Evolutionary conservation across 345 rosid genomes (phyloP), one percentile per base, ranked within the genome.

Genomic region (Hibiscus mutabilis): DNA sequence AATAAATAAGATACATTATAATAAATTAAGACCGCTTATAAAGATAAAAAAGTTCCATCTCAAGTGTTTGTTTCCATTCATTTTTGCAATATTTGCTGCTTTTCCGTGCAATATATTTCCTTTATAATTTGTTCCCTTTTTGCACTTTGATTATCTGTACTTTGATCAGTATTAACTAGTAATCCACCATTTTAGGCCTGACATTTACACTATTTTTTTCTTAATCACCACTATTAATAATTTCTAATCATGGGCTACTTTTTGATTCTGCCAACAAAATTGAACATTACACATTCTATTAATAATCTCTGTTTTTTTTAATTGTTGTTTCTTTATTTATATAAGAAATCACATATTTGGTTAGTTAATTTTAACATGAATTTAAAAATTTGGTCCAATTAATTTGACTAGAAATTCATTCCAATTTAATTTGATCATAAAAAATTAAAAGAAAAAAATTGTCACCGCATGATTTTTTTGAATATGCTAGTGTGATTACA

Each of bases 11-110:
- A 37, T 37, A 37, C 10, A 37, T 1, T 0, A 37, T 37, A 37
- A 37, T 37, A 5, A 6, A 35, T 35, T 5, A 31, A 31, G 35
- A 2, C 2, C 27, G 2, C 27, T 25, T 25, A 25, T 25, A 25
- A 25, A 25, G n/a, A 25, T 25, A 25, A 25, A 37, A 37, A 25
- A 25, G 2, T 25, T 1, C 27, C 27, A 25, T 25, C 58, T 49
- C 71, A 68, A 60, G 77, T 80, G 88, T 82, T 81, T 82, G 90
- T 84, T 76, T 19, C 80, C 74, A 55, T 81, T 79, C 85, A 71
- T 35, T 75, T 76, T 78, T 65, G 59, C 83, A 82, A 86, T 81
- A 86, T 82, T 79, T 79, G 76, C 80, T 73, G 24, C 27, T 68
- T 68, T 52, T 63, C 31, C 29, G 16, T 62, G 12, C 22, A 24